These are phyloP conservation scores for Haplosporangium sp. DNA, from an alignment of 371 early-diverging fungal genomes.

Conservation along the genomic window DNA sequence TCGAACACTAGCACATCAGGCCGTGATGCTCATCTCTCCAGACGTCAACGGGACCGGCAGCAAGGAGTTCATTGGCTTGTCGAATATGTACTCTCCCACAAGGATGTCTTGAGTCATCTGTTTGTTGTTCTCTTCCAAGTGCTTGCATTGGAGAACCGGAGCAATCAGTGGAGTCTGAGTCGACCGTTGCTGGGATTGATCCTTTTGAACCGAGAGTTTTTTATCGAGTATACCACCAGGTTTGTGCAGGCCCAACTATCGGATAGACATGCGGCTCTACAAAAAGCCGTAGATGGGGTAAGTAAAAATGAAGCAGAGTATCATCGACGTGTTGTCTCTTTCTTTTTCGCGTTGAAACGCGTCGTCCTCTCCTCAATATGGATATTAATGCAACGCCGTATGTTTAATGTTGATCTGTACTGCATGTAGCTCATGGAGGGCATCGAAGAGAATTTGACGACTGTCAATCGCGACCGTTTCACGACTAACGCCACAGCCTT, in stretches of 20 bases:
- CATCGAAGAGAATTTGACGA: constrained; percentile 69
- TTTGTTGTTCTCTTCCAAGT: constrained; percentile 75
- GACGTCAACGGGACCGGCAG: constrained; percentile 13
- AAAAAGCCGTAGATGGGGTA: constrained; percentile 64
- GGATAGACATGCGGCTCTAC: constrained; percentile 74
- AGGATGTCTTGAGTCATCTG: constrained; percentile 70
- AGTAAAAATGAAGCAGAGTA: background rate
- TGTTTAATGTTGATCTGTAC: background rate
- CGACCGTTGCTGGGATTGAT: constrained; percentile 85
- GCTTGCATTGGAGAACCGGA: constrained; percentile 82
- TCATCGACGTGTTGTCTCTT: background rate
- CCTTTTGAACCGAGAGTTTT: constrained; percentile 75
- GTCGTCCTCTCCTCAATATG: too few species aligned
- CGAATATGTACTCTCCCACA: constrained; percentile 62
- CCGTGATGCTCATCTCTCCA: background rate
- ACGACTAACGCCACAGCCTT: constrained; percentile 81
- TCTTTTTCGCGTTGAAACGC: too few species aligned
- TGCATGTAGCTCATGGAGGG: constrained; percentile 71
- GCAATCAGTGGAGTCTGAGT: constrained; percentile 86
- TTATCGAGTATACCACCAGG: constrained; percentile 71
- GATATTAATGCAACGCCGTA: too few species aligned
- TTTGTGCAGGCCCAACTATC: constrained; percentile 79
- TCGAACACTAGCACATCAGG: too few species aligned
- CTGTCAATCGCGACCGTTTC: constrained; percentile 82
- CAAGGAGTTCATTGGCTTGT: constrained; percentile 64